Base-by-base conservation (phyloP, 441 rosid genomes). In the Populus hybrid region DNA sequence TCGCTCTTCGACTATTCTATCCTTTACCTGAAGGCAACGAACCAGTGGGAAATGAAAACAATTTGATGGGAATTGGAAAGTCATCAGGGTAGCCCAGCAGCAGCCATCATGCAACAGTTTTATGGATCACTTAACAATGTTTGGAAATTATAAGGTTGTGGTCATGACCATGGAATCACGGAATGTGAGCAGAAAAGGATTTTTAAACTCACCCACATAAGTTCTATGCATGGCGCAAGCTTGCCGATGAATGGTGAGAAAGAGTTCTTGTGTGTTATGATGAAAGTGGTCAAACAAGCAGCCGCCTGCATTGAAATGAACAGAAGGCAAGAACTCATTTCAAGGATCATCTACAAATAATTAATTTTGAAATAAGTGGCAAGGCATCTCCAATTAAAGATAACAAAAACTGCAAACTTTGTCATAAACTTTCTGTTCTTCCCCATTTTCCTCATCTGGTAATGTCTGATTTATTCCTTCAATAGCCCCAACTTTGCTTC, bases 241-340 rank as follows among this genome's bases (percentile, higher is more conserved):
- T 29, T 29, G 31, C 0, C 31, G 31, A 29, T 29, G 10, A 45
- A 75, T 45, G 50, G 72, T 28, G 65, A 45, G 16, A 75, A 66
- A 59, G 65, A 10, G 14, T 40, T 40, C 50, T 75, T 67, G 23
- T 75, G 33, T n/a, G 63, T 33, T 45, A 0, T 50, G 71, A 68
- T 75, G 65, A 75, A 75, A 66, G 78, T 67, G 7, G n/a, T 31
- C 45, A 75, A 33, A 63, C 72, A 75, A 66, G n/a, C 71, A 50
- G 64, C 36, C 5, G 78, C 78, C 78, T 75, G 65, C 23, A 68
- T 75, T 7, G 45, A 67, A 72, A 23, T 2, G n/a, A 53, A 5
- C 61, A 40, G 11, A 70, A 23, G 61, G 56, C 56, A 50, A 50
- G 18, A 45, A 45, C 56, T 14, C 56, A 45, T 14, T 38, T 63